Evolutionary conservation across 2,329 filamentous ascomycete species (phyloP), one percentile per base, ranked within the genome.

Genomic region (Botrytis elliptica): DNA sequence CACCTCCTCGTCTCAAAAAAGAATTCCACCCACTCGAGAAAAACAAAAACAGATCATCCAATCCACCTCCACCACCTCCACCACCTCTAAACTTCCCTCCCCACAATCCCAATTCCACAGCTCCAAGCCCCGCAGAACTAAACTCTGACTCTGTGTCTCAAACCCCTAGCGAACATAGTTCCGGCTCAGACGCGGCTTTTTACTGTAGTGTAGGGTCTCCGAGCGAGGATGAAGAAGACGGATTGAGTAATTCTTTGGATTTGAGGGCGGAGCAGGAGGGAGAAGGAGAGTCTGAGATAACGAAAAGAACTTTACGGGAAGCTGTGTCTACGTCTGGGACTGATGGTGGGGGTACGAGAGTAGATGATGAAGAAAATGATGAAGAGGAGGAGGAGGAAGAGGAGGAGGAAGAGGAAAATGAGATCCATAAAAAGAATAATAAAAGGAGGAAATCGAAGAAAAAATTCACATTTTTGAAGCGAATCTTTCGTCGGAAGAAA

Each of bases 251-350:
- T 52, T 38, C 18, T 20, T 49, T 52, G 16, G 36, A 1, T 25
- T 33, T 0, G 14, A 2, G 3, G 1, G 49, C 1, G 2, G 8
- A 38, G 64, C 3, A 0, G 10, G 22, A 12, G 7, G 49, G 1
- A 5, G 44, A 38, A 2, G 33, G 1, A 20, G 22, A 38, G 1
- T 16, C 12, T 38, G 14, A 3, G 2, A 16, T 67, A 2, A 18
- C 8, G n/a, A 57, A 57, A 57, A 18, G 4, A 1, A 3, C 4
- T n/a, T 6, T 66, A n/a, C 12, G 7, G 49, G 49, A n/a, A n/a
- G 14, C n/a, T 40, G 44, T 8, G 3, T 18, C 62, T 64, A 22
- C 9, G 14, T n/a, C 64, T 40, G 14, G 14, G 14, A 14, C 44
- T 52, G 14, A 38, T 40, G 4, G 8, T 29, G 65, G 18, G 8